Conservation (phyloP, 2,329 filamentous ascomycete species). For the Cryphonectria nitschkei region DNA sequence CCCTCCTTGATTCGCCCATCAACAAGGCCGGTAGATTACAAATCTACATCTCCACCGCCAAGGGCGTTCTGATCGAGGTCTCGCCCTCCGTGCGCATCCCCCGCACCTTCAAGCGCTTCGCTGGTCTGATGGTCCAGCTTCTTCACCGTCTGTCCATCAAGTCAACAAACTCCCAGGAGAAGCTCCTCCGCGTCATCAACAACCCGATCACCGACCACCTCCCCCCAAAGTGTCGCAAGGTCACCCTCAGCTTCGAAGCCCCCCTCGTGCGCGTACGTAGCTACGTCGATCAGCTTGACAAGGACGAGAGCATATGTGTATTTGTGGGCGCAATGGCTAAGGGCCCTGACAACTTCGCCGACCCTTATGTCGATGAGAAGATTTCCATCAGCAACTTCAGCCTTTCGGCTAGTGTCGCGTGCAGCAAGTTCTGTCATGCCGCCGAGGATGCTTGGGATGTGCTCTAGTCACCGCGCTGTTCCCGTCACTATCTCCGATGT, state of each 20-base stretch:
- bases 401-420: conserved; percentile 94
- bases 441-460: conserved; percentile 97
- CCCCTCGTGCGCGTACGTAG: conserved; percentile 85
- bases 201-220: conserved; percentile 98
- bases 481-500: not conserved
- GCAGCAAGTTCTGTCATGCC: conserved; percentile 99
- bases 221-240: conserved; percentile 95
- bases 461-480: conserved; percentile 53
- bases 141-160: conserved; percentile 94
- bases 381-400: conserved; percentile 99
- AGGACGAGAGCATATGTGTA: conserved; percentile 93
- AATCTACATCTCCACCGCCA: conserved; percentile 98
- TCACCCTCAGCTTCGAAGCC: conserved; percentile 93
- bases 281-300: conserved; percentile 78
- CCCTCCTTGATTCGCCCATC: conserved; percentile 94
- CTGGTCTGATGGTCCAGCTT: conserved; percentile 97
- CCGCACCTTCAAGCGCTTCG: conserved; percentile 98
- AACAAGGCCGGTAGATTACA: conserved; percentile 98
- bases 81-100: conserved; percentile 98
- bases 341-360: conserved; percentile 92
- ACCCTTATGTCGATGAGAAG: conserved; percentile 91
- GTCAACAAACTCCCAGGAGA: conserved; percentile 96
- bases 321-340: conserved; percentile 99
- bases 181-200: conserved; percentile 94
- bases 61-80: conserved; percentile 96